phyloP scores from a whole-genome alignment of 2,329 filamentous ascomycete genomes.

The Ciborinia camelliae region DNA sequence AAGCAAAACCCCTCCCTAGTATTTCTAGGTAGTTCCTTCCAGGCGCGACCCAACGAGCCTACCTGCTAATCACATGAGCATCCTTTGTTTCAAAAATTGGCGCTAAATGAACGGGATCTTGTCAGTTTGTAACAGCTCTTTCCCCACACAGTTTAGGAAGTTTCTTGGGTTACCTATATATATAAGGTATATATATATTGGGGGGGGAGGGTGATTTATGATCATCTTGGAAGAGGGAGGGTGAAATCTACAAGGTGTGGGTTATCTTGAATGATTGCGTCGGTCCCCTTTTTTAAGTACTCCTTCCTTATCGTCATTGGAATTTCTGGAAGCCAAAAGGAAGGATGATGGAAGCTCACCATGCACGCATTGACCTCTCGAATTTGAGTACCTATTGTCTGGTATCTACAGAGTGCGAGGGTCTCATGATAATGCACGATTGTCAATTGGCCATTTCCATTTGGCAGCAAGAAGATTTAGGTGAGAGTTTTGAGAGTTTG shows the following conservation, averaged over 20 bases:
- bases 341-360: neutral
- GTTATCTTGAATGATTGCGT: neutral
- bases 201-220: no score
- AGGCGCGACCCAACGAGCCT: neutral
- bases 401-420: neutral
- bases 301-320: neutral
- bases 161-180: neutral
- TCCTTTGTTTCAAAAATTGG: conserved; percentile 15
- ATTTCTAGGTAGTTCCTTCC: neutral
- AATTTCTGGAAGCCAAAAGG: conserved; percentile 3
- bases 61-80: conserved; percentile 3
- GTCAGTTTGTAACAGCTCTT: conserved; percentile 15
- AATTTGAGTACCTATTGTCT: neutral
- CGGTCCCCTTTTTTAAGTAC: neutral
- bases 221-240: neutral
- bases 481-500: no score
- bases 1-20: conserved; percentile 5
- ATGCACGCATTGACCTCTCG: neutral
- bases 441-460: neutral
- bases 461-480: no score
- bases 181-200: neutral
- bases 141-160: conserved; percentile 4
- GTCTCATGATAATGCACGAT: neutral
- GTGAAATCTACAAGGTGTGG: neutral
- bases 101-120: conserved; percentile 7